Conservation (phyloP, 2,329 filamentous ascomycete species). For the Monosporascus sp. region DNA sequence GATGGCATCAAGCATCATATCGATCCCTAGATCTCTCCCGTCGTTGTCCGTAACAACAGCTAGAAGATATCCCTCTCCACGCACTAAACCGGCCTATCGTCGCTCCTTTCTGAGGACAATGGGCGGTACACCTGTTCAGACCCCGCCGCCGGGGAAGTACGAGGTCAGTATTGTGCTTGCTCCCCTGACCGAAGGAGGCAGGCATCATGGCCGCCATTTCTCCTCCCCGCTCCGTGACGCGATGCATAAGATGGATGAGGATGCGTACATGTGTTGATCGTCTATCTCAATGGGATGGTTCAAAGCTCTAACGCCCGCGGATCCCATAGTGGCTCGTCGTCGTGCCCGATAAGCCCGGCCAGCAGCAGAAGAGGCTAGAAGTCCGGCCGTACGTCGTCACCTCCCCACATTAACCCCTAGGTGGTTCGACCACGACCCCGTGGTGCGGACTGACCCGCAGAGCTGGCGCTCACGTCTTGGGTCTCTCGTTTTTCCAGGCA, state of each 20-base stretch:
- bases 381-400: slow-evolving; percentile 46
- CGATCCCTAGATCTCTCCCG: not conserved
- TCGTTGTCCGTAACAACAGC: not conserved
- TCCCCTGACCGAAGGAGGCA: too few species aligned
- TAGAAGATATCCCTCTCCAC: not conserved
- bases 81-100: too few species aligned
- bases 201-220: too few species aligned
- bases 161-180: slow-evolving; percentile 4
- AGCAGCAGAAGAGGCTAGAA: slow-evolving; percentile 55
- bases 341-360: slow-evolving; percentile 60
- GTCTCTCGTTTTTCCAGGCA: slow-evolving; percentile 11
- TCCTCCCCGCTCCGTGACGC: too few species aligned
- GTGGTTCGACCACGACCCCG: too few species aligned
- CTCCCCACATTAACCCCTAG: too few species aligned
- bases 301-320: not conserved
- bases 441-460: slow-evolving; percentile 5
- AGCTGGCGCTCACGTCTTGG: not conserved
- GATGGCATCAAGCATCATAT: not conserved
- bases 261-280: too few species aligned
- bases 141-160: slow-evolving; percentile 17
- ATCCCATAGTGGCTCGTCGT: slow-evolving; percentile 60
- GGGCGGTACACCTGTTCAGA: slow-evolving; percentile 13
- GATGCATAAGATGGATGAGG: too few species aligned
- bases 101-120: slow-evolving; percentile 11
- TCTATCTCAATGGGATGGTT: too few species aligned